A percentile compares a stretch with the other conserved stretches of the same genome.
These are phyloP conservation scores for Arabis hirsuta DNA, from an alignment of 345 rosid genomes.

Conservation along the genomic window DNA sequence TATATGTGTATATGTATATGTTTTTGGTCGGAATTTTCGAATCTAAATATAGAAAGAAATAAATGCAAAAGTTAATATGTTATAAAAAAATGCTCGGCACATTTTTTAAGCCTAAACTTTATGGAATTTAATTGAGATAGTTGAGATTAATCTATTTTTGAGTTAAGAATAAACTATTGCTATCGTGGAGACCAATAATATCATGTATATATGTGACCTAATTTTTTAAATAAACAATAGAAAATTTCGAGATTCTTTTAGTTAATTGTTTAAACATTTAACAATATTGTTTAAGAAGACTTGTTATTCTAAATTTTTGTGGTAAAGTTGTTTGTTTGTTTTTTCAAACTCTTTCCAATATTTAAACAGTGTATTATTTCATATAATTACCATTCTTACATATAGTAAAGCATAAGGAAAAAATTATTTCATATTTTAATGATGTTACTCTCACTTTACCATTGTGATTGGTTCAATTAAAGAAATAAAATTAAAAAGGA, in stretches of 20 bases:
- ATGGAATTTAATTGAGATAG: conserved; percentile 20
- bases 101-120: not conserved
- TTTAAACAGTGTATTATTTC: too few relatives aligned
- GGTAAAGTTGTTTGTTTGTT: not conserved
- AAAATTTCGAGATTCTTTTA: not conserved
- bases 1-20: too few relatives aligned
- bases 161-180: not conserved
- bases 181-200: conserved; percentile 35
- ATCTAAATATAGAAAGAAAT: not conserved
- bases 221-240: conserved; percentile 12
- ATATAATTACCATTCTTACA: too few relatives aligned
- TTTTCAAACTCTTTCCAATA: not conserved
- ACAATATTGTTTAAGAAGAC: conserved; percentile 1
- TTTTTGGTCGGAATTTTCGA: too few relatives aligned
- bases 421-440: too few relatives aligned
- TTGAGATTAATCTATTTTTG: conserved; percentile 15
- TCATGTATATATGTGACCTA: conserved; percentile 26
- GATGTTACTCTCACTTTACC: too few relatives aligned
- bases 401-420: too few relatives aligned
- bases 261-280: not conserved
- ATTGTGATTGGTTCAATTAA: too few relatives aligned
- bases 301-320: not conserved
- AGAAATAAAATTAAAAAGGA: too few relatives aligned
- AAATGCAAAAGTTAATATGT: not conserved
- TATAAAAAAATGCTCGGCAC: not conserved